Evolutionary conservation across 1,139 yeast species (phyloP).

Genomic region (Debaryomyces robertsiae): DNA sequence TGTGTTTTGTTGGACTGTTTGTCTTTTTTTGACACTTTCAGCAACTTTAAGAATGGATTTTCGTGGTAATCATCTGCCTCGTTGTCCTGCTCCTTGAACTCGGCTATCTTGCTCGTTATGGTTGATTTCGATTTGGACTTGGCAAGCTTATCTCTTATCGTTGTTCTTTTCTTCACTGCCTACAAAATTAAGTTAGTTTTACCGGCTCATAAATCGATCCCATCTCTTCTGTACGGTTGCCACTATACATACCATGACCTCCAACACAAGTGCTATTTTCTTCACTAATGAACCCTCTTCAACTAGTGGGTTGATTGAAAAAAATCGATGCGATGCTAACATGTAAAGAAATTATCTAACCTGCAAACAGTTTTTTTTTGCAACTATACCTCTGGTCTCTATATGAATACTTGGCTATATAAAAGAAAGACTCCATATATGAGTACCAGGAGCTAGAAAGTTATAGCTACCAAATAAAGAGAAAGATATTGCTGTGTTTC

Average conservation of each 20-base stretch:
- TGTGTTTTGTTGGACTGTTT: slow-evolving; percentile 44
- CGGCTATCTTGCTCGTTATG: slow-evolving; percentile 30
- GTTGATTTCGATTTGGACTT: slow-evolving; percentile 21
- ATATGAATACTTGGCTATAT: no score
- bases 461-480: no score
- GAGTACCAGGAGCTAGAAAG: no score
- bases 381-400: not conserved
- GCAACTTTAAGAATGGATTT: slow-evolving; percentile 58
- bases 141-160: slow-evolving; percentile 38
- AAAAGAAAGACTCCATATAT: no score
- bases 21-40: slow-evolving; percentile 56
- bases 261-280: not conserved
- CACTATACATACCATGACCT: slow-evolving; percentile 3
- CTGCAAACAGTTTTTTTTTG: slow-evolving; percentile 4
- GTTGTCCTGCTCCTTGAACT: slow-evolving; percentile 24
- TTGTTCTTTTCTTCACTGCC: slow-evolving; percentile 43
- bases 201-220: no score
- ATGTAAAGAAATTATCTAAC: slow-evolving; percentile 2
- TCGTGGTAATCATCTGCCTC: slow-evolving; percentile 30
- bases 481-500: no score
- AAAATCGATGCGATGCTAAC: slow-evolving; percentile 7
- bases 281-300: not conserved
- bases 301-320: no score
- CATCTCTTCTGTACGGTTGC: not conserved
- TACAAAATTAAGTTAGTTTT: slow-evolving; percentile 18